These are phyloP conservation scores for Chlamydomonas reinhardtii DNA, from an alignment of 163 green algal genomes.

Conservation along the genomic window DNA sequence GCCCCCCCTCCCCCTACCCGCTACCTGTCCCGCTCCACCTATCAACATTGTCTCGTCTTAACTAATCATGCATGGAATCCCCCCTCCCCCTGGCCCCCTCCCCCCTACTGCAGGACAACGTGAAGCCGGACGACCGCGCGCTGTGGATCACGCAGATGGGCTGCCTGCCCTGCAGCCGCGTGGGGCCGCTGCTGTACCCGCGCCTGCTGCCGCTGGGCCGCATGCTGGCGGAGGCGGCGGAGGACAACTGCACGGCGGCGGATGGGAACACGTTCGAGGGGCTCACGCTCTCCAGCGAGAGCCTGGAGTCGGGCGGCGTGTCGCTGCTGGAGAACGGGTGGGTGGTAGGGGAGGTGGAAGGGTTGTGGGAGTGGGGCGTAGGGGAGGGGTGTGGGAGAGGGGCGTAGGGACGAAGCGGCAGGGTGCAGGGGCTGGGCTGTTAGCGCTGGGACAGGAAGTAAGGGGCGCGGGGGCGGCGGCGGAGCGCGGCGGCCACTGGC, in stretches of 20 bases:
- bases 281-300: slow-evolving; percentile 73
- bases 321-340: slow-evolving; percentile 95
- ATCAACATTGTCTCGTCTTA: no score
- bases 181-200: slow-evolving; percentile 71
- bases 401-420: no score
- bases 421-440: no score
- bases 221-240: slow-evolving; percentile 37
- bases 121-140: slow-evolving; percentile 83
- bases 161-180: slow-evolving; percentile 60
- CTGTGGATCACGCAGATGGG: slow-evolving; percentile 77
- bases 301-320: slow-evolving; percentile 85
- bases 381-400: not conserved
- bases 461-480: no score
- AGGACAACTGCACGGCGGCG: slow-evolving; percentile 9
- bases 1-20: no score
- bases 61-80: no score
- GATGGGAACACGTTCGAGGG: slow-evolving; percentile 48
- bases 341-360: not conserved
- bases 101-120: slow-evolving; percentile 54
- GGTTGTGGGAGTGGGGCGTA: no score
- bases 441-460: no score
- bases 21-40: no score
- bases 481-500: no score
- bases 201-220: slow-evolving; percentile 78
- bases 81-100: not conserved